These are phyloP conservation scores for Bruguiera gymnorhiza DNA, from an alignment of 345 rosid species.

Conservation along the genomic window DNA sequence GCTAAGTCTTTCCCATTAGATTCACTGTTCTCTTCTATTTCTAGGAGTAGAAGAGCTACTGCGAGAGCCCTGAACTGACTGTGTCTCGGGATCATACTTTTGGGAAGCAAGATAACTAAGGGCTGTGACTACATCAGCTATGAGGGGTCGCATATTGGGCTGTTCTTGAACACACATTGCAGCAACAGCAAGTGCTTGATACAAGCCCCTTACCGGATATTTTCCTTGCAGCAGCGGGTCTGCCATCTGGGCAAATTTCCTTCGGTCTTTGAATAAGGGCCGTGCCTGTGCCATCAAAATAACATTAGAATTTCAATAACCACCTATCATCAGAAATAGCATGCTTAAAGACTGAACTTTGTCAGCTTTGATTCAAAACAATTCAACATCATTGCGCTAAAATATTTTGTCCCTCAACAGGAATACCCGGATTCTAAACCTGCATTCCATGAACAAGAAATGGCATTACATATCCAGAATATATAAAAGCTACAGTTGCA, in stretches of 20 bases:
- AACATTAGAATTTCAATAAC: background rate
- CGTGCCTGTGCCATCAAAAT: slow-evolving; percentile 52
- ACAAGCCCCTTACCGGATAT: slow-evolving; percentile 67
- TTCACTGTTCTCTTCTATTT: slow-evolving; percentile 34
- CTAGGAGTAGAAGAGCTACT: slow-evolving; percentile 40
- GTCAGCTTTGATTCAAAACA: too few species aligned
- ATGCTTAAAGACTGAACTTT: too few species aligned
- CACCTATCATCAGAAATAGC: too few species aligned
- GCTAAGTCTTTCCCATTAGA: background rate
- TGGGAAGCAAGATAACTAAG: slow-evolving; percentile 71
- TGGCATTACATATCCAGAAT: too few species aligned
- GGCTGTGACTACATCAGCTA: slow-evolving; percentile 86
- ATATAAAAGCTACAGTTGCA: too few species aligned
- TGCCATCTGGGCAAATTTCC: slow-evolving; percentile 59
- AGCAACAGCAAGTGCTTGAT: slow-evolving; percentile 83
- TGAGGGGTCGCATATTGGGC: slow-evolving; percentile 20
- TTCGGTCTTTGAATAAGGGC: slow-evolving; percentile 68
- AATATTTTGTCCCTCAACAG: too few species aligned
- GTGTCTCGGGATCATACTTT: slow-evolving; percentile 45
- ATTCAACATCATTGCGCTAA: too few species aligned
- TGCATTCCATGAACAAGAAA: too few species aligned
- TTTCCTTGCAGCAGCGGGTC: slow-evolving; percentile 72
- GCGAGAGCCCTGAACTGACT: slow-evolving; percentile 35
- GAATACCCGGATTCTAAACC: too few species aligned
- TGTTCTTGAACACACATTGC: slow-evolving; percentile 80